Evolutionary conservation across 495 filamentous ascomycete species (phyloP).

Genomic region (Talaromyces borbonicus): DNA sequence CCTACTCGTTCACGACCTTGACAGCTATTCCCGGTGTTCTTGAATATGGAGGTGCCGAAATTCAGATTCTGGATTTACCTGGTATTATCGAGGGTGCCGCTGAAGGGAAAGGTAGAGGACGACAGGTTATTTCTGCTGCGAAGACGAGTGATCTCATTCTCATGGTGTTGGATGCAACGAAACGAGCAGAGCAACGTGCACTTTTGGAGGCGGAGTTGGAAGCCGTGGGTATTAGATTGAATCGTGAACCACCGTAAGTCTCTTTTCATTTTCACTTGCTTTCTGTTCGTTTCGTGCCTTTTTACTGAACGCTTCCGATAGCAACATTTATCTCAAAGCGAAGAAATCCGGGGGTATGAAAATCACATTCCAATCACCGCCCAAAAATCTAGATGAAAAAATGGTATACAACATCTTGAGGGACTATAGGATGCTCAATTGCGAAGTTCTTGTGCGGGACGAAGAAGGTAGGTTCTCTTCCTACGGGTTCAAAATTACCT

Average conservation of each 20-base stretch:
- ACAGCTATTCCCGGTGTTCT: slow-evolving; percentile 97
- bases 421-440: slow-evolving; percentile 98
- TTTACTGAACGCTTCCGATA: slow-evolving; percentile 25
- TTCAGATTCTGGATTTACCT: slow-evolving; percentile 95
- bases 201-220: slow-evolving; percentile 89
- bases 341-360: slow-evolving; percentile 99
- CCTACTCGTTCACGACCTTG: slow-evolving; percentile 95
- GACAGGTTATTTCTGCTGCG: slow-evolving; percentile 97
- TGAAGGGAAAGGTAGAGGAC: slow-evolving; percentile 91
- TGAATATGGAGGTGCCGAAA: slow-evolving; percentile 97
- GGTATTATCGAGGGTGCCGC: slow-evolving; percentile 97
- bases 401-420: slow-evolving; percentile 93
- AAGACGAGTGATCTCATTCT: slow-evolving; percentile 96
- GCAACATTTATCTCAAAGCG: slow-evolving; percentile 95
- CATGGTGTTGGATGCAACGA: slow-evolving; percentile 96
- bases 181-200: slow-evolving; percentile 87
- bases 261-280: not conserved
- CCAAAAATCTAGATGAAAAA: slow-evolving; percentile 89
- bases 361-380: slow-evolving; percentile 84
- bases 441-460: slow-evolving; percentile 89
- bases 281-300: not conserved
- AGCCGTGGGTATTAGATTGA: slow-evolving; percentile 90
- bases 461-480: slow-evolving; percentile 53
- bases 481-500: not conserved
- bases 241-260: slow-evolving; percentile 82